Conservation (phyloP, 768 basidiomycete genomes). For the Nidularia sp. region DNA sequence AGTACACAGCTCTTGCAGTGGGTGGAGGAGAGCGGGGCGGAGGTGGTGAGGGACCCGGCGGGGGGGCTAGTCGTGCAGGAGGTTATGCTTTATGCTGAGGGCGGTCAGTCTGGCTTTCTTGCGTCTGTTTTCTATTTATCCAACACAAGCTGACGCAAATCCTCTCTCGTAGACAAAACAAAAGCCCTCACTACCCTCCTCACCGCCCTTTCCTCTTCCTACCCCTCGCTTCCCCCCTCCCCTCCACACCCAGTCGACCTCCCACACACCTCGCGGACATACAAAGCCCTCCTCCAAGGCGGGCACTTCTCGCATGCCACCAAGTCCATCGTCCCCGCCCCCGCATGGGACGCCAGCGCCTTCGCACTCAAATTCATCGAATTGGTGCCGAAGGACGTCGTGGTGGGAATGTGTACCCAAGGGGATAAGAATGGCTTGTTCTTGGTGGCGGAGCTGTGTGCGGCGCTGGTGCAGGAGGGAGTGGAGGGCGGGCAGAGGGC, state of each 20-base stretch:
- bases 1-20: conserved; percentile 73
- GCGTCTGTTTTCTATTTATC: background rate
- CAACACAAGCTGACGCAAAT: background rate
- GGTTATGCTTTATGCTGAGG: conserved; percentile 80
- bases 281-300: conserved; percentile 88
- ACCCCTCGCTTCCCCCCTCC: conserved; percentile 40
- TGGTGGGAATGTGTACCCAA: conserved; percentile 50
- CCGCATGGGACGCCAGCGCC: conserved; percentile 46
- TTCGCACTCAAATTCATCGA: conserved; percentile 62
- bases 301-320: conserved; percentile 77
- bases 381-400: conserved; percentile 46
- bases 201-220: conserved; percentile 46
- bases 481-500: conserved; percentile 33
- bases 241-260: conserved; percentile 72
- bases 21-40: conserved; percentile 58
- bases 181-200: conserved; percentile 60
- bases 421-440: conserved; percentile 66
- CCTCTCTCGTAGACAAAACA: conserved; percentile 58
- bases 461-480: conserved; percentile 37
- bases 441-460: conserved; percentile 70
- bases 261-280: conserved; percentile 77
- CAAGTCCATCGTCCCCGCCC: conserved; percentile 44
- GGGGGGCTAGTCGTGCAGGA: conserved; percentile 78
- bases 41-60: conserved; percentile 68
- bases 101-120: conserved; percentile 45